Conservation (phyloP, 495 filamentous ascomycete genomes). For the Talaromyces thailandensis region DNA sequence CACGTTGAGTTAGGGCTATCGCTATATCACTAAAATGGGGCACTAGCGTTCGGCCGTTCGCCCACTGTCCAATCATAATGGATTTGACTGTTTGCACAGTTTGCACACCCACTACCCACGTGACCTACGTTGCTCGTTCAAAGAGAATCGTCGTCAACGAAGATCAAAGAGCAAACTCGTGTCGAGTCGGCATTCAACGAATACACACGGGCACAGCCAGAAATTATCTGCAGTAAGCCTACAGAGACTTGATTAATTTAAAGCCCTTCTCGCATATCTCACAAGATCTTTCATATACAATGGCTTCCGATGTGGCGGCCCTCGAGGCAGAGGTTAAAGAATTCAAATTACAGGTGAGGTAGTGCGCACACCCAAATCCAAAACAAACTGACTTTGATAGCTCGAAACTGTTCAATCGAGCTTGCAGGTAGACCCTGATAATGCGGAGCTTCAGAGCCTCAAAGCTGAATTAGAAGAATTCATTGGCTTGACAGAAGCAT, state of each 20-base stretch:
- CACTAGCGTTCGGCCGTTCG: no score
- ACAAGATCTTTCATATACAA: conserved; percentile 11
- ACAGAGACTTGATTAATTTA: background rate
- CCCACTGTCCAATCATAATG: background rate
- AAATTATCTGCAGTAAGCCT: background rate
- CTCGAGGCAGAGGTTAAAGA: conserved; percentile 72
- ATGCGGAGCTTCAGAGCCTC: conserved; percentile 69
- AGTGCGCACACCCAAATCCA: background rate
- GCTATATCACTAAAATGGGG: no score
- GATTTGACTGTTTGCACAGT: background rate
- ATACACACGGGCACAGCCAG: background rate
- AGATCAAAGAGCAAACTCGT: background rate
- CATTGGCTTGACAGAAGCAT: conserved; percentile 67
- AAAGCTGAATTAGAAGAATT: conserved; percentile 76
- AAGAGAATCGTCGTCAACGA: background rate
- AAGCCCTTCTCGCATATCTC: background rate
- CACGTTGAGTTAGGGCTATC: no score
- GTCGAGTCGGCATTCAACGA: background rate
- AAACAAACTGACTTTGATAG: conserved; percentile 33
- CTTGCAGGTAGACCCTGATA: conserved; percentile 76
- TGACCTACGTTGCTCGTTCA: background rate
- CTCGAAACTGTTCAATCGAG: conserved; percentile 70
- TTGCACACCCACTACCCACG: background rate
- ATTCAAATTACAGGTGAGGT: conserved; percentile 67
- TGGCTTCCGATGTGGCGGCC: conserved; percentile 51